These are phyloP conservation scores for Saccharomyces hybrid DNA, from an alignment of 1,139 yeast species.

Conservation along the genomic window DNA sequence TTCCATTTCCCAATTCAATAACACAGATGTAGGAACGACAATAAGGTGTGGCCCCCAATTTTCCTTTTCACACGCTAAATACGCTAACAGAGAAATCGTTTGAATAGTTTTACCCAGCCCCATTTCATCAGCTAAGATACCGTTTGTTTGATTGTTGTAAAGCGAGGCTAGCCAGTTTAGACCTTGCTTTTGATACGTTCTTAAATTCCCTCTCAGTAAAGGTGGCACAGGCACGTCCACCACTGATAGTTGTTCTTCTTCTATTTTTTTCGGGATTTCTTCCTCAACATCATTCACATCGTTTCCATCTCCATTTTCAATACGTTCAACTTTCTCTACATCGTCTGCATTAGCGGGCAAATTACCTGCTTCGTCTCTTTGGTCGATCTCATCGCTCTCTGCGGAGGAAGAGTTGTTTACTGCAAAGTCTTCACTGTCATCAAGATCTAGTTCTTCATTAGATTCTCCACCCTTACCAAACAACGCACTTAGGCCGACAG, in stretches of 20 bases:
- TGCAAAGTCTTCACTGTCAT: conserved; percentile 19
- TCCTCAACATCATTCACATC: conserved; percentile 7
- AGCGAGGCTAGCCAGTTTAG: conserved; percentile 94
- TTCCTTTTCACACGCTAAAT: conserved; percentile 87
- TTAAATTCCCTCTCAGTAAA: conserved; percentile 22
- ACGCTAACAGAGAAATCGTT: conserved; percentile 79
- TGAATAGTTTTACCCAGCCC: conserved; percentile 97
- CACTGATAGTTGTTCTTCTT: conserved; percentile 37
- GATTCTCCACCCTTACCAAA: conserved; percentile 12
- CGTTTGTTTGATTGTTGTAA: conserved; percentile 88
- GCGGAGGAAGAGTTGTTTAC: background rate
- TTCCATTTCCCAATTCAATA: conserved; percentile 99
- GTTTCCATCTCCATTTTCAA: too few relatives aligned
- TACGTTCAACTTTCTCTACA: conserved; percentile 7
- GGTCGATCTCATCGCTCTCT: conserved; percentile 7
- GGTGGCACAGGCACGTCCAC: conserved; percentile 70
- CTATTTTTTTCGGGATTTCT: background rate
- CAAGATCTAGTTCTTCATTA: conserved; percentile 17
- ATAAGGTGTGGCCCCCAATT: conserved; percentile 98
- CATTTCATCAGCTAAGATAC: conserved; percentile 98
- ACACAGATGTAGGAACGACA: conserved; percentile 96
- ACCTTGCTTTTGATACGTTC: conserved; percentile 37
- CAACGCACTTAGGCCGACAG: conserved; percentile 6
- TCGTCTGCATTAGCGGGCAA: conserved; percentile 8
- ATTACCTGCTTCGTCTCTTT: conserved; percentile 14